Percentiles rank a stretch among this genome's conserved stretches.
These are phyloP conservation scores for Gastrodia elata DNA, from an alignment of 106 monocot species.

Conservation along the genomic window DNA sequence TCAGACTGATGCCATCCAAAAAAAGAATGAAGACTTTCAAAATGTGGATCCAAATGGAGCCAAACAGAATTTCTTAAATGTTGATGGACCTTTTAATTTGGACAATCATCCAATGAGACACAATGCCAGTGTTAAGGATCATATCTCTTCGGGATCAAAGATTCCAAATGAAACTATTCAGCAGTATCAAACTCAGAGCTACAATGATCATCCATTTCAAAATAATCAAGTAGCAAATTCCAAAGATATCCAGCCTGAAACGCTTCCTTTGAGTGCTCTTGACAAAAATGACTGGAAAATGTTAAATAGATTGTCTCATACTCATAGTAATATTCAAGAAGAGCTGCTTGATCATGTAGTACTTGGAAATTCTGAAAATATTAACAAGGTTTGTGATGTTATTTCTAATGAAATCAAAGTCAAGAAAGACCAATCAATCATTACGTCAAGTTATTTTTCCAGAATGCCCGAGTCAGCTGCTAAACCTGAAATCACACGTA, in stretches of 20 bases:
- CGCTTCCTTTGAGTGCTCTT: conserved; percentile 3
- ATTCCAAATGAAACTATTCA: conserved; percentile 1
- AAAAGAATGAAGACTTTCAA: not conserved
- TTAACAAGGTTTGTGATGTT: conserved; percentile 1
- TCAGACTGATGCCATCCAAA: not conserved
- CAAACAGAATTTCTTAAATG: not conserved
- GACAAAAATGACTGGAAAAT: not conserved
- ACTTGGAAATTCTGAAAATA: conserved; percentile 8
- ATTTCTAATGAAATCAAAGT: conserved; percentile 4
- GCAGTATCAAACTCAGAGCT: not conserved
- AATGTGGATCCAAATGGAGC: not conserved
- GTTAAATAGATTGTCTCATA: not conserved
- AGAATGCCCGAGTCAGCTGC: not conserved
- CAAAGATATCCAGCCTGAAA: not conserved
- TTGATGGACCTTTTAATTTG: conserved; percentile 1
- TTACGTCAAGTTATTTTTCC: too few species aligned
- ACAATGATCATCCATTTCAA: not conserved
- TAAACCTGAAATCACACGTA: not conserved
- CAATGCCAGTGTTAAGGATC: too few species aligned
- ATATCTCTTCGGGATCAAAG: not conserved
- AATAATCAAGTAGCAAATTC: conserved; percentile 6
- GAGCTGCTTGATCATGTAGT: conserved; percentile 2
- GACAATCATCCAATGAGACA: not conserved
- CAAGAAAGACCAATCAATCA: not conserved
- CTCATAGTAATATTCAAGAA: not conserved